Evolutionary conservation across 2,329 filamentous ascomycete genomes (phyloP), one percentile per base, ranked within the genome.

Genomic region (Huntiella savannae): DNA sequence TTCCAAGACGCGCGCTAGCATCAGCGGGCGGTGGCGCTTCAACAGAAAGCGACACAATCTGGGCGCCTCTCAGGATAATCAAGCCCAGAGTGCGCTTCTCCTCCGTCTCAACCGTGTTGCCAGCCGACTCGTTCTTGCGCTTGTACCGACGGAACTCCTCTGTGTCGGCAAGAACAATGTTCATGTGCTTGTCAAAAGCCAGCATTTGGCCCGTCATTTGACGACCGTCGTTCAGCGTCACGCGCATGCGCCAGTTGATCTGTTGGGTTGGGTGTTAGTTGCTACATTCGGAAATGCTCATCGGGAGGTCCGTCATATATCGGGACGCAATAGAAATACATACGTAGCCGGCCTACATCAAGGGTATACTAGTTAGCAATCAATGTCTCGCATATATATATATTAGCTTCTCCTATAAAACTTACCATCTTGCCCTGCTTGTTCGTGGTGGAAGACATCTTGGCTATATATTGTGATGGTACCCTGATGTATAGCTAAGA

Each of bases 121-220:
- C 70, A 53, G 77, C 69, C 51, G 71, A 72, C 16, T 78, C 75
- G 56, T 79, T 75, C 69, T 82, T 88, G 63, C 82, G 76, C 69
- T 91, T 92, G 52, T 88, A 79, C 60, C 82, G 82, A 61, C 87
- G 82, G 64, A 94, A 95, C 63, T 96, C 88, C 73, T 98, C 91
- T 55, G 91, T 96, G 60, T 98, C 91, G 64, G 88, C 91, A 52
- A 98, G 82, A 52, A 98, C 91, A 54, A 98, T 76, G 63, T 98
- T 98, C 91, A 98, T 98, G 65, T 98, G 91, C 86, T 96, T 96
- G 65, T 98, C 91, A 59, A 96, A 98, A 46, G 91, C 91, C 55
- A 98, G 75, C 84, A 98, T 94, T 64, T 96, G 86, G 52, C 87
- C 91, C 36, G 86, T 87, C 79, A 98, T 92, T 63, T 95, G 85